phyloP scores from a whole-genome alignment of 202 grass and related monocot species.

The Miscanthus sacchariflorus region DNA sequence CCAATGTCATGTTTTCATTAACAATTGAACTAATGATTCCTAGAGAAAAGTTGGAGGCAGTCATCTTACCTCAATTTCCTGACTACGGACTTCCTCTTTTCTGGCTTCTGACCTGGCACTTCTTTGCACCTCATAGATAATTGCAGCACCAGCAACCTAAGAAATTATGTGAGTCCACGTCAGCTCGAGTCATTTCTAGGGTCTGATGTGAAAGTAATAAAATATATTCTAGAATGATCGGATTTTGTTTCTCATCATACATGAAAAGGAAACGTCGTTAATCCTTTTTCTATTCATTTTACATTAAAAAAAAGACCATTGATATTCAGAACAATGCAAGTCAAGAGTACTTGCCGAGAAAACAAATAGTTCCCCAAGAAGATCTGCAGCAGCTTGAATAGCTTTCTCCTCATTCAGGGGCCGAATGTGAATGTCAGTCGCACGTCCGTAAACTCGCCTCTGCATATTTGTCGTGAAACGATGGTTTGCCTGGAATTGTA shows the following conservation, averaged over 20 bases:
- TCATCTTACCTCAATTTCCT: constrained; percentile 76
- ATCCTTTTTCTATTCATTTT: neutral
- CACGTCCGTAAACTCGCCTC: constrained; percentile 77
- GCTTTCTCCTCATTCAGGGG: constrained; percentile 95
- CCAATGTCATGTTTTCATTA: neutral
- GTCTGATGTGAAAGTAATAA: neutral
- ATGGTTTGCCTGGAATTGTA: constrained; percentile 79
- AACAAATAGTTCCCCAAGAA: constrained; percentile 87
- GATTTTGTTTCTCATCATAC: neutral
- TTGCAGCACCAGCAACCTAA: constrained; percentile 77
- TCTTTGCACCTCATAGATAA: constrained; percentile 97
- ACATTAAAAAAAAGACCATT: neutral
- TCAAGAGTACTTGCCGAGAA: constrained; percentile 64
- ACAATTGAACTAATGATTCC: neutral
- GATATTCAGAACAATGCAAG: constrained; percentile 15
- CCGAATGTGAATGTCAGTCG: constrained; percentile 73
- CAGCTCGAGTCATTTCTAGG: constrained; percentile 28
- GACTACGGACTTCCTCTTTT: constrained; percentile 77
- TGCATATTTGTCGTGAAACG: constrained; percentile 92
- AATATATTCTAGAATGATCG: neutral
- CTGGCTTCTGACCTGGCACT: constrained; percentile 94
- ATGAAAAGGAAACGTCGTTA: neutral
- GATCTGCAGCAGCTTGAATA: constrained; percentile 92
- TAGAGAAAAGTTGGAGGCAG: constrained; percentile 18
- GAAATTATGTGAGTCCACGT: constrained; percentile 27